A percentile compares a stretch with the other conserved stretches of the same genome.
These are phyloP conservation scores for Draba incana DNA, from an alignment of 345 rosid species.

Conservation along the genomic window DNA sequence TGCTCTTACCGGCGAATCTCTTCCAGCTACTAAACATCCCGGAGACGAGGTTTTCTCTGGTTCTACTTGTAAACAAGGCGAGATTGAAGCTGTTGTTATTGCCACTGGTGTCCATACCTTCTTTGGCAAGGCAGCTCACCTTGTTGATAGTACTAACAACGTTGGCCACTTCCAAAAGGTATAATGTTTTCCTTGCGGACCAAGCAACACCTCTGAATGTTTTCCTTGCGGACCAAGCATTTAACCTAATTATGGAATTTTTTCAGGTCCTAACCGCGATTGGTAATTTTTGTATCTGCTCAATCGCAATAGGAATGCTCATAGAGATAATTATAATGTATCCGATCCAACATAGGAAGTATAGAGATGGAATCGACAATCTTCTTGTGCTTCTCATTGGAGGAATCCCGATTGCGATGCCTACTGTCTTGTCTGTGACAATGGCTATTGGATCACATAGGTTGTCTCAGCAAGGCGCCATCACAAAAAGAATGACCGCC, in stretches of 20 bases:
- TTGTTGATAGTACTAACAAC: slow-evolving; percentile 87
- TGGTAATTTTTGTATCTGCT: slow-evolving; percentile 97
- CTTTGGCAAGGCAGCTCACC: slow-evolving; percentile 97
- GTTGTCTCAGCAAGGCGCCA: slow-evolving; percentile 90
- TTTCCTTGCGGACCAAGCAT: background rate
- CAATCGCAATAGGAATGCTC: slow-evolving; percentile 77
- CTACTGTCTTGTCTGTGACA: slow-evolving; percentile 92
- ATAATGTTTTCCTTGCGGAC: background rate
- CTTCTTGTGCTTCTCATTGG: slow-evolving; percentile 96
- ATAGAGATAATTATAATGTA: slow-evolving; percentile 82
- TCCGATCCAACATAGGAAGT: slow-evolving; percentile 66
- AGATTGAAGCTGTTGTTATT: slow-evolving; percentile 87
- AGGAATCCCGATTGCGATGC: slow-evolving; percentile 99
- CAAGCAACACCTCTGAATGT: background rate
- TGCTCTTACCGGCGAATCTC: slow-evolving; percentile 94
- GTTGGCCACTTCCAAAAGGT: slow-evolving; percentile 97
- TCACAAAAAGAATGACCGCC: slow-evolving; percentile 97
- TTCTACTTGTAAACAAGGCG: slow-evolving; percentile 95
- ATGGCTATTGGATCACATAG: slow-evolving; percentile 99
- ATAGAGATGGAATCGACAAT: slow-evolving; percentile 89
- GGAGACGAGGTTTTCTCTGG: slow-evolving; percentile 86
- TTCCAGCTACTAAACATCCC: slow-evolving; percentile 71
- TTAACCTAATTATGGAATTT: background rate
- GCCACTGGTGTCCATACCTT: slow-evolving; percentile 95
- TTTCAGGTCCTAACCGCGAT: slow-evolving; percentile 79